Base-by-base conservation (phyloP, 768 basidiomycete genomes). In the Podaxis pistillaris region DNA sequence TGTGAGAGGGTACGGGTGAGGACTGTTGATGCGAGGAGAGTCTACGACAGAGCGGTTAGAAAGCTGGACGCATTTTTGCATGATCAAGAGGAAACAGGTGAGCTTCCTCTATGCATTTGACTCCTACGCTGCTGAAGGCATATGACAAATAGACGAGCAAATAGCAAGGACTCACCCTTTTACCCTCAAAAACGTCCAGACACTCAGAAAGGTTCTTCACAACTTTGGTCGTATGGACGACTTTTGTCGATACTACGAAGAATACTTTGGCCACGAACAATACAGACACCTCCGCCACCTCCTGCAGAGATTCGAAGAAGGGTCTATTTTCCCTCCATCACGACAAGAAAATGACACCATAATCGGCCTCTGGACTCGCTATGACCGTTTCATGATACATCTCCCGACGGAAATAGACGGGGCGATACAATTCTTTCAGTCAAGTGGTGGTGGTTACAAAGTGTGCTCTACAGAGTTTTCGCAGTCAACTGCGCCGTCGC, bases 241-340 rank as follows among this genome's bases (percentile, higher is more conserved):
- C 1, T 60, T 60, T 9, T 60, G 58, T 13, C 46, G 50, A 41
- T 51, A 50, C 22, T 60, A 52, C 9, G 58, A 52, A 12, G 24
- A 60, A 28, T 60, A 60, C n/a, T 60, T 60, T 22, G 58, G 58
- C 22, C 50, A 28, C 2, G 33, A 37, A 3, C 58, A 60, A 40
- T 52, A 24, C 17, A 49, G 50, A 22, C 58, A 60, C 33, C 58
- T 60, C 9, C 33, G 26, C 17, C 22, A 37, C 7, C 58, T 60
- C 24, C 22, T 60, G 24, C 49, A 52, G 0, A 17, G 30, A 37
- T 52, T 60, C 36, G 37, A 51, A 24, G 12, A 37, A 2, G 38
- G 49, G 12, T 19, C 19, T 4, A 40, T 52, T 28, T 7, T 7
- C 9, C 36, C 28, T 40, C 37, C 50, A 5, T 19, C 58, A 1